A percentile compares a stretch with the other conserved stretches of the same genome.
phyloP scores from a whole-genome alignment of 768 basidiomycete genomes.

The Tulasnella sp. region DNA sequence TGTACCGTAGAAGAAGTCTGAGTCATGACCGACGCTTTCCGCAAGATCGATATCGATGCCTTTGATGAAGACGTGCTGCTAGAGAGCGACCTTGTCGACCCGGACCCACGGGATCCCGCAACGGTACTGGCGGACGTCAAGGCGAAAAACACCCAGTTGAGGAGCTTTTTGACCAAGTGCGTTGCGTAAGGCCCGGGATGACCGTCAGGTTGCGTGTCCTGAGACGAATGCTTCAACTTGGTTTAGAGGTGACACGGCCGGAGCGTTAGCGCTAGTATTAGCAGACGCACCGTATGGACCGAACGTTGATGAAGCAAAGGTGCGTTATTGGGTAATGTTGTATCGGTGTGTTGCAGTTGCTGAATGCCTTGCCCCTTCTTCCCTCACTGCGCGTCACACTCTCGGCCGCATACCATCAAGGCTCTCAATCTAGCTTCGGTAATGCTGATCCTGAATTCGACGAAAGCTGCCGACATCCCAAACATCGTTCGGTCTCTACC shows the following conservation, averaged over 20 bases:
- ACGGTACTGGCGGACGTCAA: conserved; percentile 68
- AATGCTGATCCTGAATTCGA: conserved; percentile 85
- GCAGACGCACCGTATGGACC: conserved; percentile 83
- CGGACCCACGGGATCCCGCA: conserved; percentile 68
- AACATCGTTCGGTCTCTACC: conserved; percentile 59
- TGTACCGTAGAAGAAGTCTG: background rate
- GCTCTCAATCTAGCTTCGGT: conserved; percentile 67
- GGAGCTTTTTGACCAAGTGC: conserved; percentile 63
- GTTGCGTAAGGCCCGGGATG: conserved; percentile 20
- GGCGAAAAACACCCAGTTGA: conserved; percentile 57
- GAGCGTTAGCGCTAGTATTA: conserved; percentile 59
- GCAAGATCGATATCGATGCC: conserved; percentile 89
- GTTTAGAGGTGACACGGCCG: conserved; percentile 60
- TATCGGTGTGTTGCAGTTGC: background rate
- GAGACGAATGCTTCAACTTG: background rate
- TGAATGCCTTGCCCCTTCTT: background rate
- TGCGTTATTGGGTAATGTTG: conserved; percentile 24
- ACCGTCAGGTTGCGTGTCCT: background rate
- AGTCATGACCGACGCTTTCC: conserved; percentile 39
- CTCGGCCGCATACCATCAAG: conserved; percentile 29
- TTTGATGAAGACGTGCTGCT: conserved; percentile 86
- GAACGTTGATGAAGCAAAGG: conserved; percentile 84
- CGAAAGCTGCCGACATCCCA: conserved; percentile 79
- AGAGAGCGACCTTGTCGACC: conserved; percentile 75
- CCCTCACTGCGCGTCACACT: background rate